phyloP scores from a whole-genome alignment of 305 asterid species.

The Caryopteris hybrid region DNA sequence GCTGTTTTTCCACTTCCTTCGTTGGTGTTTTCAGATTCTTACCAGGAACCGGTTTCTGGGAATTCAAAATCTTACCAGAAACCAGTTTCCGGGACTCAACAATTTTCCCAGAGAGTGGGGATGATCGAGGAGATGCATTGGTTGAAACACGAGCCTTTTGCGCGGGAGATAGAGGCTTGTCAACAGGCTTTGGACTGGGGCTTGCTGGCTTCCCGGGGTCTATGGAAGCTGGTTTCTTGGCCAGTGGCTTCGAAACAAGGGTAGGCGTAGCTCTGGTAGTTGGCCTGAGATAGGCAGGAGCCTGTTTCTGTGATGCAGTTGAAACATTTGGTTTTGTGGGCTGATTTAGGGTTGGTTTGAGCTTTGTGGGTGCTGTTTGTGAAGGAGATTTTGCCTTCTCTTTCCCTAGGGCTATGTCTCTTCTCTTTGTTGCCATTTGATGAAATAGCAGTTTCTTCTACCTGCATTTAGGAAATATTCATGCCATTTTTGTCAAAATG shows the following conservation, averaged over 20 bases:
- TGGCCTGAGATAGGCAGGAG: slow-evolving; percentile 37
- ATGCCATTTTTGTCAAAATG: neutral
- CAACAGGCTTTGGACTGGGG: slow-evolving; percentile 36
- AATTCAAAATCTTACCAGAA: slow-evolving; percentile 15
- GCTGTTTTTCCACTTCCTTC: slow-evolving; percentile 25
- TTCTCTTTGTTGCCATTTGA: slow-evolving; percentile 57
- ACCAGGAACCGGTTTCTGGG: slow-evolving; percentile 25
- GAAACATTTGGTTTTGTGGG: slow-evolving; percentile 27
- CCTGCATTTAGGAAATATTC: slow-evolving; percentile 24
- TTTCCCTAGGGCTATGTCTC: slow-evolving; percentile 34
- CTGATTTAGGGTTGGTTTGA: slow-evolving; percentile 23
- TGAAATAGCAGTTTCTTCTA: neutral
- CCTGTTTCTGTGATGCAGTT: slow-evolving; percentile 25
- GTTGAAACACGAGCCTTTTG: slow-evolving; percentile 38
- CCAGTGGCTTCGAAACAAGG: slow-evolving; percentile 22
- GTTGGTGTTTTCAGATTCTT: slow-evolving; percentile 26
- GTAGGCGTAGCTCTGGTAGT: slow-evolving; percentile 16
- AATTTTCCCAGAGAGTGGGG: slow-evolving; percentile 24
- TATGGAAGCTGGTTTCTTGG: slow-evolving; percentile 31
- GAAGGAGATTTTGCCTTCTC: slow-evolving; percentile 41
- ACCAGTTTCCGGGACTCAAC: slow-evolving; percentile 8
- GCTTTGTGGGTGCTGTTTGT: slow-evolving; percentile 10
- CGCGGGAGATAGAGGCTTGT: slow-evolving; percentile 33
- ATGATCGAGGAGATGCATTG: slow-evolving; percentile 22
- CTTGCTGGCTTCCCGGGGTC: slow-evolving; percentile 17